Evolutionary conservation across 1,284 basidiomycete genomes (phyloP).

Genomic region (Coniferiporia weirii): DNA sequence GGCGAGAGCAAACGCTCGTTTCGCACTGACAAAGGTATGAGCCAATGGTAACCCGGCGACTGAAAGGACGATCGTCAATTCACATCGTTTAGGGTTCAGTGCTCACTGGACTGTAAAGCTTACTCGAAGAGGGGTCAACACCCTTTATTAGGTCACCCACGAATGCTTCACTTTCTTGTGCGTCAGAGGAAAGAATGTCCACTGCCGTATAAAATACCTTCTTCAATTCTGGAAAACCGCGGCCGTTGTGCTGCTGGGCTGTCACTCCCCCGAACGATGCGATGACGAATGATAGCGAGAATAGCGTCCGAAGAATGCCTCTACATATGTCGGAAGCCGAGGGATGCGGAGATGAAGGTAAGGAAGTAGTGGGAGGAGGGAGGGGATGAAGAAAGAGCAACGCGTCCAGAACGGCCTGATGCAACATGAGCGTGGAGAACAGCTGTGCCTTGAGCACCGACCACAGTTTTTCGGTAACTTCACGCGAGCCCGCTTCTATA

Average conservation of each 20-base stretch:
- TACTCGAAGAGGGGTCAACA: slow-evolving; percentile 29
- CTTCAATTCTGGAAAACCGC: slow-evolving; percentile 60
- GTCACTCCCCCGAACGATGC: slow-evolving; percentile 69
- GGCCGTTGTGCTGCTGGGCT: slow-evolving; percentile 34
- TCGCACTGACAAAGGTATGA: slow-evolving; percentile 36
- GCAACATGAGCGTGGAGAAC: slow-evolving; percentile 63
- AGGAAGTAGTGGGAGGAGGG: slow-evolving; percentile 18
- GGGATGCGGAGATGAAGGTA: background rate
- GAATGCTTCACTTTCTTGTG: slow-evolving; percentile 37
- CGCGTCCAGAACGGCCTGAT: slow-evolving; percentile 53
- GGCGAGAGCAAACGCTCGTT: slow-evolving; percentile 57
- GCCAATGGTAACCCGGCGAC: background rate
- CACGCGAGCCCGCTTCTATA: slow-evolving; percentile 37
- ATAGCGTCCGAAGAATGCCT: slow-evolving; percentile 48
- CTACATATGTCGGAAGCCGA: slow-evolving; percentile 29
- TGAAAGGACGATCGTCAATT: background rate
- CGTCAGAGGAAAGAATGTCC: slow-evolving; percentile 54
- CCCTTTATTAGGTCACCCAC: slow-evolving; percentile 31
- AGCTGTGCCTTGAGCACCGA: slow-evolving; percentile 61
- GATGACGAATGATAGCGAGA: slow-evolving; percentile 64
- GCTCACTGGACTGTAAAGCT: slow-evolving; percentile 19
- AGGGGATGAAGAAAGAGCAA: slow-evolving; percentile 41
- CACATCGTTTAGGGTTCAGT: background rate
- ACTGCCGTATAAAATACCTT: slow-evolving; percentile 66
- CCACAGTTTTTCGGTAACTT: slow-evolving; percentile 50